Evolutionary conservation across 345 rosid genomes (phyloP), one percentile per base, ranked within the genome.

Genomic region (Schrenkiella parvula): DNA sequence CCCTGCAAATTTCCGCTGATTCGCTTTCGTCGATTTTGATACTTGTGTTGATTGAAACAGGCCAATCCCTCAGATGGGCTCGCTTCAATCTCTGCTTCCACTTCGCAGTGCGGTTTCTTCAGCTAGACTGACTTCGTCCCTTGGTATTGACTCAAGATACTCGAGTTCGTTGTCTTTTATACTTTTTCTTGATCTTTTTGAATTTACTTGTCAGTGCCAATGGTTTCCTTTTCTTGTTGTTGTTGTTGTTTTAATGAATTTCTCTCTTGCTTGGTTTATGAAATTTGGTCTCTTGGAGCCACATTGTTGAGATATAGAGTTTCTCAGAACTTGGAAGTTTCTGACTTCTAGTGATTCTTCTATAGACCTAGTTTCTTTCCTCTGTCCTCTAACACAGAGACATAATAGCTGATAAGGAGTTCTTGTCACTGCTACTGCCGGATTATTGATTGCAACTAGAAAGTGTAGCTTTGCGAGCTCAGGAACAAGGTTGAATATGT

Each of bases 121-220:
- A 4, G 91, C 97, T 75, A 77, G 90, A 79, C 80, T 89, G 70
- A 86, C 89, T 15, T 89, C 93, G 4, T 86, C 93, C 75, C 93
- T 89, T 2, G 89, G 97, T 71, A 67, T 83, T 26, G 89, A 91
- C 78, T 74, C 93, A 18, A 80, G 57, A 53, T 80, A 78, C 67
- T 86, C 91, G n/a, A 85, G 91, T 81, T 91, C 93, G 39, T 77
- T 91, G 86, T 87, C 89, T 87, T 86, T 32, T 61, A 10, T 13
- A n/a, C 6, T 21, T 43, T n/a, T n/a, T n/a, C n/a, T n/a, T 56
- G 3, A 43, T 43, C 42, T 58, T 43, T 1, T 68, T 6, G 13
- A 31, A 31, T 68, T 43, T 17, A 60, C 21, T 5, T 35, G 19
- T 39, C 21, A 10, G 29, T 54, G 58, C 37, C 37, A 28, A 28